Percentiles rank a stretch among this genome's conserved stretches.
Conservation (phyloP, 192 early-diverging fungal species). For the Gaertneriomyces semiglobifer region DNA sequence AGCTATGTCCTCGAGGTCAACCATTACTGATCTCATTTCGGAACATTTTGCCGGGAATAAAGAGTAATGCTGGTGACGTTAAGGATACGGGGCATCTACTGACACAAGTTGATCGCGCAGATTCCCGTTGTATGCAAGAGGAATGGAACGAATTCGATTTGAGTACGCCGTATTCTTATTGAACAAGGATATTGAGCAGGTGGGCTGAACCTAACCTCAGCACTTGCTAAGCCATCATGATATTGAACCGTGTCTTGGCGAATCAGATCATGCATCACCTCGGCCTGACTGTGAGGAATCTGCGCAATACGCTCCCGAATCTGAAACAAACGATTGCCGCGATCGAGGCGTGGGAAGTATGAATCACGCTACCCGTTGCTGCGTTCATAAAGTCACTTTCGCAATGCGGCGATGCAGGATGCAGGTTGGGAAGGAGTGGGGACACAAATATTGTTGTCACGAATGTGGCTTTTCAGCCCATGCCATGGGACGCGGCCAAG, state of each 20-base stretch:
- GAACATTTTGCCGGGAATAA: constrained; percentile 26
- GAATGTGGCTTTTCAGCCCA: no score
- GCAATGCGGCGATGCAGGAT: no score
- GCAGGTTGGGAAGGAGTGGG: no score
- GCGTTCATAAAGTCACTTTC: no score
- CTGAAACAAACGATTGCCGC: constrained; percentile 56
- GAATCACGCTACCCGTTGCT: background rate
- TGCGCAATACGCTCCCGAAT: constrained; percentile 71
- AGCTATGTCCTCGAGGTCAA: constrained; percentile 71
- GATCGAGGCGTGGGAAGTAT: constrained; percentile 10
- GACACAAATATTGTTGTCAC: no score
- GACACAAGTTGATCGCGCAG: constrained; percentile 32
- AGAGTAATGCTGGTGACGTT: constrained; percentile 30
- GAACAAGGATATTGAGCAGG: constrained; percentile 85
- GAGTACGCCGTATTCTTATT: constrained; percentile 81
- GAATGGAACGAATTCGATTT: constrained; percentile 64
- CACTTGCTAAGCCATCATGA: background rate
- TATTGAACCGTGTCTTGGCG: background rate
- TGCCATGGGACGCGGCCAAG: no score
- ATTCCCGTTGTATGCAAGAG: constrained; percentile 71
- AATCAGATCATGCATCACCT: constrained; percentile 65
- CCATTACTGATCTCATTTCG: constrained; percentile 48
- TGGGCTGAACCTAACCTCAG: constrained; percentile 26
- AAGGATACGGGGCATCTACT: background rate
- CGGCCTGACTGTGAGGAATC: constrained; percentile 60